These are phyloP conservation scores for Trametes cinnabarina DNA, from an alignment of 768 basidiomycete genomes.

Conservation along the genomic window DNA sequence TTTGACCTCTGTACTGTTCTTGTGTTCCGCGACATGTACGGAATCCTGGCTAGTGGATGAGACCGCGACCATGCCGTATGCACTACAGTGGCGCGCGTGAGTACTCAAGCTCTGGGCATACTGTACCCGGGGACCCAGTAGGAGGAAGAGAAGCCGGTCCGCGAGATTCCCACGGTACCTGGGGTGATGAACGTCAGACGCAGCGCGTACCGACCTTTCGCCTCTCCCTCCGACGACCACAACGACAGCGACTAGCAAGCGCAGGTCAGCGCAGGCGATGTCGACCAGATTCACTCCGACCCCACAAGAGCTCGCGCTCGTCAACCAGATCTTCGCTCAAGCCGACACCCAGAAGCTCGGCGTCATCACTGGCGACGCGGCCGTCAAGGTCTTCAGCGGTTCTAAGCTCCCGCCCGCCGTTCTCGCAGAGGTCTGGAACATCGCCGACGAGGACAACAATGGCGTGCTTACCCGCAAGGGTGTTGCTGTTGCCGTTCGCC, in stretches of 20 bases:
- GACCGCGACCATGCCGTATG: too few relatives aligned
- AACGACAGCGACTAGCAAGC: background rate
- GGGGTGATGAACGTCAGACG: constrained; percentile 14
- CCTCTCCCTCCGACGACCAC: background rate
- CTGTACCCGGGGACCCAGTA: too few relatives aligned
- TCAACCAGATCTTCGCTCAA: constrained; percentile 68
- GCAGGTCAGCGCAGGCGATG: constrained; percentile 33
- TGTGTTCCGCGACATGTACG: too few relatives aligned
- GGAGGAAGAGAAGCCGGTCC: too few relatives aligned
- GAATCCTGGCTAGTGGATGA: too few relatives aligned
- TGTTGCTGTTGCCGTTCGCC: constrained; percentile 81
- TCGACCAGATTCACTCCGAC: constrained; percentile 44
- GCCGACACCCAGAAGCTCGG: constrained; percentile 79
- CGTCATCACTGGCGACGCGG: constrained; percentile 86
- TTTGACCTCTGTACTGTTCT: too few relatives aligned
- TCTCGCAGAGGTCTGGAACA: constrained; percentile 91
- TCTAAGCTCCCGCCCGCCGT: constrained; percentile 74
- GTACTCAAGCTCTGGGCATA: too few relatives aligned
- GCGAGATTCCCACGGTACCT: constrained; percentile 4
- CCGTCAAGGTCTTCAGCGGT: constrained; percentile 81
- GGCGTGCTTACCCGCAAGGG: constrained; percentile 89
- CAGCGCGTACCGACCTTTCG: background rate
- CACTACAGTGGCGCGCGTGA: too few relatives aligned
- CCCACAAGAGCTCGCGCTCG: constrained; percentile 52
- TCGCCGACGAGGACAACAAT: constrained; percentile 92